Evolutionary conservation across 2,329 filamentous ascomycete genomes (phyloP).

Genomic region (Aspergillus fumigatus): DNA sequence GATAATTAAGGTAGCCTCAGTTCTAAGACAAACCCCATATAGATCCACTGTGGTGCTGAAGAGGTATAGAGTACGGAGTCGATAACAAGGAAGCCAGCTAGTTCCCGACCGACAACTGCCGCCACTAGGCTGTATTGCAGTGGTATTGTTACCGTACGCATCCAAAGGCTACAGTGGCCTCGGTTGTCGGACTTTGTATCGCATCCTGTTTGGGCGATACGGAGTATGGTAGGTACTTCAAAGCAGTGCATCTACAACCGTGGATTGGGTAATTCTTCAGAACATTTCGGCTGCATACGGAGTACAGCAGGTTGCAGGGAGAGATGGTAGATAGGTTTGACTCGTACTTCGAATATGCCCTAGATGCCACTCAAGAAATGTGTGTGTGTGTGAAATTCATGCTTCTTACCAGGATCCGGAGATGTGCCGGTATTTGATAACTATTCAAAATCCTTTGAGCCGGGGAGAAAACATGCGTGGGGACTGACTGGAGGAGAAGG

Average conservation of each 20-base stretch:
- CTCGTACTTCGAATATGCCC: too few species aligned
- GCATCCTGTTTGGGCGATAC: not conserved
- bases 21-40: not conserved
- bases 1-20: not conserved
- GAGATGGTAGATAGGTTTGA: not conserved
- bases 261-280: too few species aligned
- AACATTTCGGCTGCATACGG: not conserved
- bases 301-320: too few species aligned
- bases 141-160: constrained; percentile 26
- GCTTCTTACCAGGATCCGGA: too few species aligned
- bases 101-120: constrained; percentile 25
- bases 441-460: not conserved
- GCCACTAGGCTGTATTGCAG: constrained; percentile 1
- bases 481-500: not conserved
- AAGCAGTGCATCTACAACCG: too few species aligned
- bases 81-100: not conserved
- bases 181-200: constrained; percentile 17
- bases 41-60: not conserved
- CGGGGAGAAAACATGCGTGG: not conserved
- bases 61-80: too few species aligned
- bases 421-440: too few species aligned
- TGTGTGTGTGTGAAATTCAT: too few species aligned
- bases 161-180: constrained; percentile 10
- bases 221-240: too few species aligned
- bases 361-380: too few species aligned